Percentiles rank a stretch among this genome's conserved stretches.
phyloP scores from a whole-genome alignment of 345 rosid species.

The Linum usitatissimum region DNA sequence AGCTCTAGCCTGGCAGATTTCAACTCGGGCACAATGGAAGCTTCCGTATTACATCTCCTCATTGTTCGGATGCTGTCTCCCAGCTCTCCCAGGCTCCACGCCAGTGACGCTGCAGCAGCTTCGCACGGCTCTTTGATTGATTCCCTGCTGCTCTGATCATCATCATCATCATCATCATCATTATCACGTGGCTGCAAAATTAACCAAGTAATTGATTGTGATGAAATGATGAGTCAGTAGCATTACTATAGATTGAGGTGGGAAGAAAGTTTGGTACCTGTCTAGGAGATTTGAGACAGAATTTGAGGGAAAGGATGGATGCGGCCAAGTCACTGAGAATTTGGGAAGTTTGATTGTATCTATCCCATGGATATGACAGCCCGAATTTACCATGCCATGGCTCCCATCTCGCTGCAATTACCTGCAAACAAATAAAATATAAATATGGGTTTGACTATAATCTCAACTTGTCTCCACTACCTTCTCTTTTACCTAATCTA shows the following conservation, averaged over 20 bases:
- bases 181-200: too few species aligned
- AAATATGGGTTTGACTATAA: not conserved
- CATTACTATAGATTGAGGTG: not conserved
- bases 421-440: constrained; percentile 19
- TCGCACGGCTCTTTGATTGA: constrained; percentile 36
- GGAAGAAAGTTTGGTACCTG: constrained; percentile 22
- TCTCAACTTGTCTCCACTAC: too few species aligned
- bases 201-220: too few species aligned
- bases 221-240: too few species aligned
- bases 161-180: too few species aligned
- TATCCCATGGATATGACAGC: constrained; percentile 63
- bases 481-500: too few species aligned
- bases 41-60: constrained; percentile 31
- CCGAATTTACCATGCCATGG: constrained; percentile 87
- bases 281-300: constrained; percentile 24
- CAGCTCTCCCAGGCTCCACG: constrained; percentile 39
- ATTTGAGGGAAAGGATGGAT: constrained; percentile 31
- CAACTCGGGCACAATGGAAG: constrained; percentile 27
- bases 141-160: constrained; percentile 14
- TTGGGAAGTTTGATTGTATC: constrained; percentile 51
- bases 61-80: constrained; percentile 42
- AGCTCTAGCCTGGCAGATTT: constrained; percentile 35
- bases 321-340: constrained; percentile 41
- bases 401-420: constrained; percentile 88
- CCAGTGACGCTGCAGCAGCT: constrained; percentile 25